Conservation (phyloP, 306 rosid genomes). For the Cicer bijugum region DNA sequence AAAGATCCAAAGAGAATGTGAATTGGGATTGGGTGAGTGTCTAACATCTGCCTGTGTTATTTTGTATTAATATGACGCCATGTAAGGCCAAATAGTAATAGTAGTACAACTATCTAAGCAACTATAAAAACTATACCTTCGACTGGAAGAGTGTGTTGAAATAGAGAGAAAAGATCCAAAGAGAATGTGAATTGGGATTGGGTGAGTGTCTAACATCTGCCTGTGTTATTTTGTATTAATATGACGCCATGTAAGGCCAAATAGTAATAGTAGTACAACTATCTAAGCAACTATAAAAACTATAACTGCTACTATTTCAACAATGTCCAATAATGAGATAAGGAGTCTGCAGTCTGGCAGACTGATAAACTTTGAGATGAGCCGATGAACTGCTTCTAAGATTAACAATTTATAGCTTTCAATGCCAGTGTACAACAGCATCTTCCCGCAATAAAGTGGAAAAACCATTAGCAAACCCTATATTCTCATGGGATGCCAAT, state of each 20-base stretch:
- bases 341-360: conserved; percentile 1
- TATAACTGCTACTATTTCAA: conserved; percentile 11
- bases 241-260: conserved; percentile 29
- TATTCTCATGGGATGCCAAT: conserved; percentile 43
- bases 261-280: conserved; percentile 30
- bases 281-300: conserved; percentile 3
- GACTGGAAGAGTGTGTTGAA: not conserved
- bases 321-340: conserved; percentile 15
- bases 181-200: conserved; percentile 11
- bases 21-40: conserved; percentile 13
- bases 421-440: conserved; percentile 43
- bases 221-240: conserved; percentile 4
- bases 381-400: conserved; percentile 34
- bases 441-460: conserved; percentile 14
- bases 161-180: conserved; percentile 34
- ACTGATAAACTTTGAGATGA: conserved; percentile 29
- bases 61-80: not conserved
- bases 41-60: conserved; percentile 8
- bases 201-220: conserved; percentile 4
- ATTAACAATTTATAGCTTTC: conserved; percentile 42
- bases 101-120: conserved; percentile 24
- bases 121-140: not conserved
- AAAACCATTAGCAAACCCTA: conserved; percentile 33
- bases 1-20: conserved; percentile 16
- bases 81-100: conserved; percentile 31